Percentiles rank a stretch among this genome's conserved stretches.
phyloP scores from a whole-genome alignment of 805 yeast genomes.

The Jamesozyma jinghongensis region DNA sequence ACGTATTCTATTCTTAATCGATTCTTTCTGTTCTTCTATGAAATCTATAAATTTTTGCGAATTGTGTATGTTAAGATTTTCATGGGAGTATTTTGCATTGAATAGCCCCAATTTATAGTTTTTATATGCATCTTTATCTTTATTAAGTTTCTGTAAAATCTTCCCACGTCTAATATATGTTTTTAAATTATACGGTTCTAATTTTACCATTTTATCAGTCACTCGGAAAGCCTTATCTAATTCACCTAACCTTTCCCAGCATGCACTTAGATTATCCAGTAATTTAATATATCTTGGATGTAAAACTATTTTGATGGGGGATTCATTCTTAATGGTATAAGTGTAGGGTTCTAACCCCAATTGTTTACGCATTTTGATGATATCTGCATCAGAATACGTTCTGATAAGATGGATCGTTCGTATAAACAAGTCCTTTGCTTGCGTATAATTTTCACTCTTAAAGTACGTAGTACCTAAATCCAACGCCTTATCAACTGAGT shows the following conservation, averaged over 20 bases:
- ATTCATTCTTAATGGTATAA: constrained; percentile 3
- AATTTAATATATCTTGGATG: constrained; percentile 24
- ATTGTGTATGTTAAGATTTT: constrained; percentile 7
- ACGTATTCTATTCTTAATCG: constrained; percentile 7
- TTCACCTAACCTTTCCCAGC: constrained; percentile 23
- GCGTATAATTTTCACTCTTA: constrained; percentile 16
- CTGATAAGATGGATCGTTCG: constrained; percentile 21
- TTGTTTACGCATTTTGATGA: constrained; percentile 10
- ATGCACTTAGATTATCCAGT: constrained; percentile 22
- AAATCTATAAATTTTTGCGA: constrained; percentile 10
- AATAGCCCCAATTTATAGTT: constrained; percentile 15
- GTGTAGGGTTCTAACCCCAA: neutral
- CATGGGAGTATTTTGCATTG: constrained; percentile 8
- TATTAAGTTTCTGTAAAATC: constrained; percentile 14
- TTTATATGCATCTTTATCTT: constrained; percentile 16
- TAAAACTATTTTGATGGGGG: neutral
- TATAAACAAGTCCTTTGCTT: constrained; percentile 23
- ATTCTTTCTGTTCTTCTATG: constrained; percentile 11
- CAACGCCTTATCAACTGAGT: constrained; percentile 21
- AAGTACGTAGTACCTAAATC: constrained; percentile 23
- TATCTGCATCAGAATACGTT: constrained; percentile 15
- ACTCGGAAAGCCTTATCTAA: constrained; percentile 16
- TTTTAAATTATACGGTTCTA: constrained; percentile 22
- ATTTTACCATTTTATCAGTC: constrained; percentile 15
- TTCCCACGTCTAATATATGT: constrained; percentile 24